Evolutionary conservation across 345 rosid genomes (phyloP), one percentile per base, ranked within the genome.

Genomic region (Eutrema heterophyllum): DNA sequence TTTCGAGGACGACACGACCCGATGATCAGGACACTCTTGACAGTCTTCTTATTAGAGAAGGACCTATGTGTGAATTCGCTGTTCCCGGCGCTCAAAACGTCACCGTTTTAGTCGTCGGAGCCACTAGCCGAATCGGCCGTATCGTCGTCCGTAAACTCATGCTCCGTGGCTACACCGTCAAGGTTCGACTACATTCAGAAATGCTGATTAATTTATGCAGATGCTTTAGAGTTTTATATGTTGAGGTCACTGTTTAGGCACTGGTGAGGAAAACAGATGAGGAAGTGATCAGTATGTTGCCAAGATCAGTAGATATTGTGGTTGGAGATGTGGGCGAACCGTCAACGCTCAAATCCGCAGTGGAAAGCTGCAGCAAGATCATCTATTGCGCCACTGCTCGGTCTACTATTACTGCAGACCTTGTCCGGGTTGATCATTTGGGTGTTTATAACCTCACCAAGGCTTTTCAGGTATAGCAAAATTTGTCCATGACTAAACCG

Each of bases 361-460:
- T 94, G 0, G 90, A 89, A 55, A 88, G 96, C 75, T 94, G 97
- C 86, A 92, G 78, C 70, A 94, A 94, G 79, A 83, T 94, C 74
- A 91, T 94, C 38, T 91, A 87, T 53, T 94, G 98, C 59, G 98
- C 98, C 73, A 88, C 98, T 29, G 97, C 98, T 72, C 96, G 96
- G 43, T 91, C 97, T 57, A 35, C 92, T 62, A 87, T 91, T 65
- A 91, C 98, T 13, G 97, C 83, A 3, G 96, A 94, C 77, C 97
- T 94, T 70, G 74, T 68, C 72, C 83, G 98, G 57, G 98, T 94
- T 79, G 98, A 94, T 80, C 83, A 94, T 40, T 89, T 80, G 64
- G 96, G 98, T 21, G 98, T 94, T 79, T 91, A 83, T 81, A 91
- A 91, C 73, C 89, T 95, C 74, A 79, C 95, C 44, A 94, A 94